These are phyloP conservation scores for Rhynchospora breviuscula DNA, from an alignment of 176 grass and related monocot species.

Conservation along the genomic window DNA sequence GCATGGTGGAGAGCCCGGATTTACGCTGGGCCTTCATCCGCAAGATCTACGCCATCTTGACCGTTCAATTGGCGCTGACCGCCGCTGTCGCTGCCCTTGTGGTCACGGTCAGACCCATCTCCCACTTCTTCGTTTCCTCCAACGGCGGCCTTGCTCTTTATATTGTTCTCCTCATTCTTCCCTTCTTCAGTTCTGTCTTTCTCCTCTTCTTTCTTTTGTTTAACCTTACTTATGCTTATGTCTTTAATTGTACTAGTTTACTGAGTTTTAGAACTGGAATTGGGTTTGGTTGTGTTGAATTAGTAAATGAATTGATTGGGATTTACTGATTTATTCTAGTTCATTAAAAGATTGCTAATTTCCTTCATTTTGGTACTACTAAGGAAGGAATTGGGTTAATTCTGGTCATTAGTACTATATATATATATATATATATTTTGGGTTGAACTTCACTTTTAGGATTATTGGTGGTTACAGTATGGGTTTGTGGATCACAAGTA, in stretches of 20 bases:
- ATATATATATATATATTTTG: neutral
- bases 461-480: neutral
- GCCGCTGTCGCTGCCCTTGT: constrained; percentile 60
- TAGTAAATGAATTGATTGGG: neutral
- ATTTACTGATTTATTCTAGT: neutral
- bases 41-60: constrained; percentile 76
- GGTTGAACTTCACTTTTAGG: neutral
- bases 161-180: constrained; percentile 66
- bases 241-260: neutral
- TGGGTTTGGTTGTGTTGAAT: neutral
- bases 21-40: constrained; percentile 80
- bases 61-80: constrained; percentile 57
- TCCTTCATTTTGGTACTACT: neutral
- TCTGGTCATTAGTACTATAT: neutral
- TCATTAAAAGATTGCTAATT: neutral
- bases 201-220: neutral
- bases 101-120: constrained; percentile 58
- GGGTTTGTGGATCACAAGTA: neutral
- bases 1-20: constrained; percentile 62
- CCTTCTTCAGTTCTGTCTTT: constrained; percentile 37
- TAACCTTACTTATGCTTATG: neutral
- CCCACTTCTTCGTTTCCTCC: constrained; percentile 65
- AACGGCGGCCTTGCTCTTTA: constrained; percentile 44
- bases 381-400: neutral
- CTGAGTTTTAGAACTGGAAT: neutral